Evolutionary conservation across 306 rosid genomes (phyloP).

Genomic region (Medicago ruthenica): DNA sequence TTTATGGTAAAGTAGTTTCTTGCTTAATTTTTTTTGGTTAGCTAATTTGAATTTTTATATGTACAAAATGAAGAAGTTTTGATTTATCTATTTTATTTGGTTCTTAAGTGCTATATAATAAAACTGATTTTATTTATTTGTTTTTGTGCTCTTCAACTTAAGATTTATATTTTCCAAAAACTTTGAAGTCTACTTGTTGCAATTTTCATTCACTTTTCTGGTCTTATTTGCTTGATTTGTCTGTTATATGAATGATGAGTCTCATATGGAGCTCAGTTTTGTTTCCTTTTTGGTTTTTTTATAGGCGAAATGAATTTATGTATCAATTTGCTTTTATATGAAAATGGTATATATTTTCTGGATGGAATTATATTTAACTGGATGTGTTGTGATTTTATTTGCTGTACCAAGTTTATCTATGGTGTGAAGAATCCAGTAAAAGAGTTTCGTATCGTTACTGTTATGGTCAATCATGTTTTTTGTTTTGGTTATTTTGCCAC

Average conservation of each 20-base stretch:
- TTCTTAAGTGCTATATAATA: neutral
- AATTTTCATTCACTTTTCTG: slow-evolving; percentile 19
- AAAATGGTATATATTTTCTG: slow-evolving; percentile 3
- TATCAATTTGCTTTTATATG: slow-evolving; percentile 19
- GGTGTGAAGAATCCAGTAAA: slow-evolving; percentile 13
- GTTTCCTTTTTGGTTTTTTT: slow-evolving; percentile 22
- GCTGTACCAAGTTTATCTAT: neutral
- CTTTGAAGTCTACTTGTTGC: slow-evolving; percentile 34
- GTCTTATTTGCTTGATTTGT: slow-evolving; percentile 41
- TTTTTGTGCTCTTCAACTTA: slow-evolving; percentile 25
- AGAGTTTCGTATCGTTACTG: neutral
- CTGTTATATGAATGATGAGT: slow-evolving; percentile 30
- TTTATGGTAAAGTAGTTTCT: slow-evolving; percentile 3
- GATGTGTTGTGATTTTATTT: slow-evolving; percentile 32
- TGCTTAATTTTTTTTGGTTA: slow-evolving; percentile 11
- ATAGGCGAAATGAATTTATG: slow-evolving; percentile 8
- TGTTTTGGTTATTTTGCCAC: slow-evolving; percentile 10
- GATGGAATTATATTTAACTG: slow-evolving; percentile 17
- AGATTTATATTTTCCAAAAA: slow-evolving; percentile 5
- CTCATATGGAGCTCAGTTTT: slow-evolving; percentile 37
- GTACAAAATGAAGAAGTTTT: slow-evolving; percentile 24
- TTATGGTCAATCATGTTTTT: slow-evolving; percentile 13
- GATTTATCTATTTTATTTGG: slow-evolving; percentile 36
- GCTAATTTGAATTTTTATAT: slow-evolving; percentile 32
- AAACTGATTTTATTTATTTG: slow-evolving; percentile 10